These are phyloP conservation scores for Brettanomyces sp. DNA, from an alignment of 805 yeast species.

Conservation along the genomic window DNA sequence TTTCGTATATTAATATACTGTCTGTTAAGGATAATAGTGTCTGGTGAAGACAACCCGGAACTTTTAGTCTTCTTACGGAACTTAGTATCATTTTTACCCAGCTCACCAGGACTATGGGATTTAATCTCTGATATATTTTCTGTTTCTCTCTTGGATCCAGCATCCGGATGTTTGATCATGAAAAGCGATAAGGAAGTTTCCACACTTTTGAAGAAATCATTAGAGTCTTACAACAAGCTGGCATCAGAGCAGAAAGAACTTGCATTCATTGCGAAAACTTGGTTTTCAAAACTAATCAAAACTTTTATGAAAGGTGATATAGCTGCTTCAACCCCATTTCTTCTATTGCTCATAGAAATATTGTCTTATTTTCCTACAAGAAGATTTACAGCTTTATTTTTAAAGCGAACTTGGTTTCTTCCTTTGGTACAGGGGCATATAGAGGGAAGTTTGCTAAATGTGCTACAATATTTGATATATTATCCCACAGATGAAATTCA, in stretches of 20 bases:
- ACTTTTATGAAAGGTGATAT: background rate
- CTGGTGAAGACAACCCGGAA: background rate
- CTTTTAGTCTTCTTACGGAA: background rate
- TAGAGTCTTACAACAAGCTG: background rate
- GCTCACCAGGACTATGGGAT: background rate
- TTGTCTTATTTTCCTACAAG: conserved; percentile 35
- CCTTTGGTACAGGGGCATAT: conserved; percentile 4
- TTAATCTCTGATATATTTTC: conserved; percentile 24
- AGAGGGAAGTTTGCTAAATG: background rate
- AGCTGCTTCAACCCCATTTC: background rate
- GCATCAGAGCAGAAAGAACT: background rate
- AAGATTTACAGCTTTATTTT: conserved; percentile 23
- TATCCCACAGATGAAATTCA: conserved; percentile 33
- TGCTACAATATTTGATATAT: conserved; percentile 19
- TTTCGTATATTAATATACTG: no score
- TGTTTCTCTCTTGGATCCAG: conserved; percentile 23
- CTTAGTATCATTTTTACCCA: background rate
- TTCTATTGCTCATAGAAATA: conserved; percentile 20
- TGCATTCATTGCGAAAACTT: background rate
- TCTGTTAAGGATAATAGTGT: no score
- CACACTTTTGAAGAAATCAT: no score
- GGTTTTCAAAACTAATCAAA: background rate
- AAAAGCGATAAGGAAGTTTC: no score
- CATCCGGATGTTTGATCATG: no score
- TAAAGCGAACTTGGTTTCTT: conserved; percentile 21